Evolutionary conservation across 441 rosid species (phyloP).

Genomic region (Gossypium schwendimanii): DNA sequence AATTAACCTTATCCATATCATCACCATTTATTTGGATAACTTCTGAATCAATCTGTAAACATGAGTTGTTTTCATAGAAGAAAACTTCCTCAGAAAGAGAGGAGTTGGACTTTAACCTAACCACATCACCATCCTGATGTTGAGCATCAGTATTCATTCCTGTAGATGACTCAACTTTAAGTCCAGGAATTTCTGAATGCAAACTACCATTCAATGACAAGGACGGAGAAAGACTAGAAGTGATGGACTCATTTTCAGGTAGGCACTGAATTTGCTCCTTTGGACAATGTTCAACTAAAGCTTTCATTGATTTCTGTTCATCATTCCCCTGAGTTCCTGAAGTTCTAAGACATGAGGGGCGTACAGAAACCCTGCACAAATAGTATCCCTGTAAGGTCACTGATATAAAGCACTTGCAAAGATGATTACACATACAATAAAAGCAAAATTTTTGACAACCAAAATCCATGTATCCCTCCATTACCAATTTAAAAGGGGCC

Average conservation of each 20-base stretch:
- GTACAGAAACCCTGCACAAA: slow-evolving; percentile 51
- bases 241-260: slow-evolving; percentile 14
- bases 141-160: slow-evolving; percentile 3
- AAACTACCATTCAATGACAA: slow-evolving; percentile 18
- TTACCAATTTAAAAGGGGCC: not conserved
- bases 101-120: slow-evolving; percentile 19
- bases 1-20: not conserved
- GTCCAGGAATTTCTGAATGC: slow-evolving; percentile 21
- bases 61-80: slow-evolving; percentile 5
- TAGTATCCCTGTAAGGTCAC: not conserved
- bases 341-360: slow-evolving; percentile 47
- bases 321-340: slow-evolving; percentile 29
- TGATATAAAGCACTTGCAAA: not conserved
- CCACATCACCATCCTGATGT: slow-evolving; percentile 9
- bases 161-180: slow-evolving; percentile 13
- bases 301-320: slow-evolving; percentile 18
- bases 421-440: not conserved
- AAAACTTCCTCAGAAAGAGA: slow-evolving; percentile 19
- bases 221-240: slow-evolving; percentile 12
- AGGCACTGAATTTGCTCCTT: slow-evolving; percentile 26
- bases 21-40: not conserved
- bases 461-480: not conserved
- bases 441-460: not conserved
- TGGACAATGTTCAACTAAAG: slow-evolving; percentile 22
- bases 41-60: slow-evolving; percentile 12